Evolutionary conservation across 306 rosid genomes (phyloP).

Genomic region (Aeschynomene evenia): DNA sequence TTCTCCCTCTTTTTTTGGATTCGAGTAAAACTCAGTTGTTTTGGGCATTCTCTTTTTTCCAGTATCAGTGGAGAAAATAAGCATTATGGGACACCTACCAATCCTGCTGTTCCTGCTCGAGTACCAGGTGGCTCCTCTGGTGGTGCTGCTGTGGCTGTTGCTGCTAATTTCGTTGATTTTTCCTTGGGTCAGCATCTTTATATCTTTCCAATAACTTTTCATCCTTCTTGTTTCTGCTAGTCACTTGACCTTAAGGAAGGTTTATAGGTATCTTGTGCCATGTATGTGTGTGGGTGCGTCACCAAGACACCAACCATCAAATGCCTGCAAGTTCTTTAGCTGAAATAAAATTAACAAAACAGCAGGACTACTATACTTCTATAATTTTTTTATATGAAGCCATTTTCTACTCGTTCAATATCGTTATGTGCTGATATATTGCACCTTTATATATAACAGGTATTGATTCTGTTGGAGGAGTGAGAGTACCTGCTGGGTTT

Average conservation of each 20-base stretch:
- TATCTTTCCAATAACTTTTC: not conserved
- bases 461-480: constrained; percentile 88
- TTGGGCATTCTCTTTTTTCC: constrained; percentile 39
- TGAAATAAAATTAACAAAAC: not conserved
- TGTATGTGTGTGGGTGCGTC: not conserved
- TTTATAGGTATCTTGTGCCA: not conserved
- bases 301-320: not conserved
- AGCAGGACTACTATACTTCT: not conserved
- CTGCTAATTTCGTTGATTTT: constrained; percentile 82
- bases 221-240: not conserved
- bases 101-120: constrained; percentile 69
- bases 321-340: not conserved
- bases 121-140: constrained; percentile 90
- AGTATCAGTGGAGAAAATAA: constrained; percentile 83
- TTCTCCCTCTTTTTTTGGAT: constrained; percentile 2
- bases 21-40: not conserved
- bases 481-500: constrained; percentile 92
- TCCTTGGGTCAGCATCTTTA: constrained; percentile 67
- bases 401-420: not conserved
- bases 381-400: no score
- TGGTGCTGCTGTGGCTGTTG: constrained; percentile 96
- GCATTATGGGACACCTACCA: constrained; percentile 79
- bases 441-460: constrained; percentile 48
- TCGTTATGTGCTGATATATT: not conserved
- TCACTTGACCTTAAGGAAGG: not conserved